A percentile compares a stretch with the other conserved stretches of the same genome.
These are phyloP conservation scores for Syzygium aqueum DNA, from an alignment of 345 rosid genomes.

Conservation along the genomic window DNA sequence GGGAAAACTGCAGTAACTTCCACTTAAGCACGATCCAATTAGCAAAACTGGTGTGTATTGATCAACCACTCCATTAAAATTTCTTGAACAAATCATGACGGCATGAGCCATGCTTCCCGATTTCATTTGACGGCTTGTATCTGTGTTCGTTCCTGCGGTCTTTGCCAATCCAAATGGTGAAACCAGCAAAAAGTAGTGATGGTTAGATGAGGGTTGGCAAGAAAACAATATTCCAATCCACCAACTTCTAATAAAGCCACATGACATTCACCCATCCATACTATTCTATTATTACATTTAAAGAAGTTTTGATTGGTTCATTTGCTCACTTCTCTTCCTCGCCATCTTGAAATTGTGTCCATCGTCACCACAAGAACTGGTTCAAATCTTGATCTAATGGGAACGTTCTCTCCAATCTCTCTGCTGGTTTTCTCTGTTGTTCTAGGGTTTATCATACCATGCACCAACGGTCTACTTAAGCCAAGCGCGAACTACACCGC, in stretches of 20 bases:
- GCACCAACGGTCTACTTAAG: not conserved
- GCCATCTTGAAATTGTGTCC: not conserved
- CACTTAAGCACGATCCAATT: not conserved
- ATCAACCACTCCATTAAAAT: not conserved
- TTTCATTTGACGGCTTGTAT: not conserved
- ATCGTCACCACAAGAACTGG: not conserved
- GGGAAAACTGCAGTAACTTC: not conserved
- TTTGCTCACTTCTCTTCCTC: not conserved
- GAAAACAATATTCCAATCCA: slow-evolving; percentile 5
- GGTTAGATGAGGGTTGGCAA: slow-evolving; percentile 8
- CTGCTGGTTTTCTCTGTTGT: slow-evolving; percentile 4
- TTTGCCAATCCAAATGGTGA: not conserved
- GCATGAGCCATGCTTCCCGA: not conserved
- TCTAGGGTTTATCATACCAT: slow-evolving; percentile 5
- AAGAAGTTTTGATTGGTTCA: not conserved
- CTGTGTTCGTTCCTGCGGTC: not conserved
- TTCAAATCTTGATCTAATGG: not conserved
- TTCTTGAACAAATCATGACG: not conserved
- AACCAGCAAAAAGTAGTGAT: not conserved
- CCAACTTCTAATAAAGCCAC: not conserved
- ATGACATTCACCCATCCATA: not conserved
- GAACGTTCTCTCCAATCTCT: not conserved
- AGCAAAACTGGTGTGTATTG: not conserved
- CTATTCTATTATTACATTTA: not conserved
- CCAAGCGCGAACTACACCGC: slow-evolving; percentile 26